A percentile compares a stretch with the other conserved stretches of the same genome.
Evolutionary conservation across 2,329 filamentous ascomycete species (phyloP).

Genomic region (Emericellopsis atlantica): DNA sequence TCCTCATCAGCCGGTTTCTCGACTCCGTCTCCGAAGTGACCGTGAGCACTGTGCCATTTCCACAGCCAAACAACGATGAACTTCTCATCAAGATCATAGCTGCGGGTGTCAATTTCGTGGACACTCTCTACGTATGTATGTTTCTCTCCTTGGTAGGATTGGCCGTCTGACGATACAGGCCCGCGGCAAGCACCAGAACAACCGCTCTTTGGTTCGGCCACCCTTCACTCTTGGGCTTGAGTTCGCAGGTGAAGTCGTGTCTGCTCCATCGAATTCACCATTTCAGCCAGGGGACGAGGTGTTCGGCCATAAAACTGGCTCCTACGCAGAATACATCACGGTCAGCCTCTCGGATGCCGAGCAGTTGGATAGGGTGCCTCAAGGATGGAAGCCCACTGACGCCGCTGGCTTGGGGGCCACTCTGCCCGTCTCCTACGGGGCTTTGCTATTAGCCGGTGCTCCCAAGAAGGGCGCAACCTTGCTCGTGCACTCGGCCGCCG

Average conservation of each 20-base stretch:
- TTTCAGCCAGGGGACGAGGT: constrained; percentile 36
- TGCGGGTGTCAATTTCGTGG: constrained; percentile 46
- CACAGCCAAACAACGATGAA: constrained; percentile 6
- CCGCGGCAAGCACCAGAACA: constrained; percentile 47
- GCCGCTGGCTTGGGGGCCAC: constrained; percentile 41
- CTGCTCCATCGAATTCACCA: constrained; percentile 16
- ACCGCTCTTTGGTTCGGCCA: constrained; percentile 37
- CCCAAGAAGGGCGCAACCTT: constrained; percentile 33
- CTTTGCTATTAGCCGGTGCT: constrained; percentile 25
- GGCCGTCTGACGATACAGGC: constrained; percentile 15
- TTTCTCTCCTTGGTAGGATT: not conserved
- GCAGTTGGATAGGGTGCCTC: constrained; percentile 28
- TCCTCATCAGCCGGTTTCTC: constrained; percentile 13
- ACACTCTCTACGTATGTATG: constrained; percentile 36
- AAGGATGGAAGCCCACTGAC: constrained; percentile 27
- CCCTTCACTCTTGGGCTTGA: constrained; percentile 49
- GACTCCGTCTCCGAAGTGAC: constrained; percentile 10
- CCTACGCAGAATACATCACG: constrained; percentile 38
- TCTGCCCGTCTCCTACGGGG: constrained; percentile 40
- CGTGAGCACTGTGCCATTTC: constrained; percentile 10
- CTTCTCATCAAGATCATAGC: constrained; percentile 30
- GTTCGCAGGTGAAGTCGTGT: constrained; percentile 40
- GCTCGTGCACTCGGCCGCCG: constrained; percentile 41
- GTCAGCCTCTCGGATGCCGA: constrained; percentile 16
- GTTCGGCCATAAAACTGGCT: constrained; percentile 37